Base-by-base conservation (phyloP, 228 moss, liverwort and hornwort species). In the Sphagnum magellanicum region DNA sequence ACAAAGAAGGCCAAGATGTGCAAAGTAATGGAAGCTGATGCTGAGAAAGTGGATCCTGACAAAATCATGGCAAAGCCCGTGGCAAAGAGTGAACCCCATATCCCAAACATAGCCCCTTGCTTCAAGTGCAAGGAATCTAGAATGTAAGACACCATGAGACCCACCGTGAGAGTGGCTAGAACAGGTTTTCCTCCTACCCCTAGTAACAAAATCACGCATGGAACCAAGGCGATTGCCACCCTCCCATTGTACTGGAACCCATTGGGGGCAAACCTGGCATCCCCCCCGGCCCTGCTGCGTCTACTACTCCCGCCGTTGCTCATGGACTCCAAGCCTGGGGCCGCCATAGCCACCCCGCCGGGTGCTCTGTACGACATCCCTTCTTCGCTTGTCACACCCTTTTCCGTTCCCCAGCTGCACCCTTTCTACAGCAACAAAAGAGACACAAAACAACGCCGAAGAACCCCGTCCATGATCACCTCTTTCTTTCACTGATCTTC, bases 171-270 rank as follows among this genome's bases (percentile, higher is more conserved):
- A 4, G 90, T 87, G 5, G 87, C 92, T 49, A 98, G 67, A 63
- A 92, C 83, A 0, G 92, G 81, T 74, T 82, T 94, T 59, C 98
- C 98, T 32, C 94, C 98, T 53, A 98, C 82, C 63, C 98, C 98
- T 0, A 94, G 73, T 50, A 98, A 73, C 50, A 98, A 86, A 81
- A 94, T 81, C 78, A 81, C 79, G 11, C 85, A 86, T 51, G 98
- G 98, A 61, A 84, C 87, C 68, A 98, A 78, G 32, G 91, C 98
- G 74, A 81, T 78, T 1, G 88, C 90, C 50, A 98, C 82, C 51
- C 98, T 89, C 51, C 75, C 92, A 69, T 94, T 98, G 60, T 98
- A 98, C 80, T 98, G 98, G 59, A 98, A 98, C 61, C 91, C 73
- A 86, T 88, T 94, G 10, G 98, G 92, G 49, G 86, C 74, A 59